Conservation (phyloP, 371 early-diverging fungal species). For the Fennellomyces sp. region DNA sequence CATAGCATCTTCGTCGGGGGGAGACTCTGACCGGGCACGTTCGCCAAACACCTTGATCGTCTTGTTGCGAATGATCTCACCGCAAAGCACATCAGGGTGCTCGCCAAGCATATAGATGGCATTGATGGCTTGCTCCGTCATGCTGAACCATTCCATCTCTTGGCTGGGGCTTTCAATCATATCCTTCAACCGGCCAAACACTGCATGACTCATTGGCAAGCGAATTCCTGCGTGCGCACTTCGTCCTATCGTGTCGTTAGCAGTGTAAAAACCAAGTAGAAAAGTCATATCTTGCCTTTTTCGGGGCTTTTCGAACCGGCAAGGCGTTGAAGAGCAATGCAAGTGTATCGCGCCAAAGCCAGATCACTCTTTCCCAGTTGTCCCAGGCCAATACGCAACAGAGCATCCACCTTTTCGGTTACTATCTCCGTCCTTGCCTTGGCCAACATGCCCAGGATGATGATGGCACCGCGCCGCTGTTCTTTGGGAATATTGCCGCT, state of each 20-base stretch:
- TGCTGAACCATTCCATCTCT: constrained; percentile 80
- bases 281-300: constrained; percentile 40
- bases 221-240: constrained; percentile 68
- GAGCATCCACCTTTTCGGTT: constrained; percentile 77
- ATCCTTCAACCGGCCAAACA: constrained; percentile 65
- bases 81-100: constrained; percentile 84
- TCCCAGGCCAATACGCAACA: constrained; percentile 89
- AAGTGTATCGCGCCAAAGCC: constrained; percentile 84
- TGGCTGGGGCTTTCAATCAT: constrained; percentile 65
- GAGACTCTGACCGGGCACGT: constrained; percentile 3
- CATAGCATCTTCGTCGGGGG: constrained; percentile 19
- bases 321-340: constrained; percentile 86
- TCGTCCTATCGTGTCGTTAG: constrained; percentile 19
- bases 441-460: constrained; percentile 91
- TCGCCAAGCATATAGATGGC: constrained; percentile 86
- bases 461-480: constrained; percentile 89
- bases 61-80: constrained; percentile 69
- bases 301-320: constrained; percentile 49
- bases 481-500: constrained; percentile 65
- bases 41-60: constrained; percentile 58
- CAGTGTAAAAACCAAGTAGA: background rate
- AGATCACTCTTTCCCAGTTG: constrained; percentile 78
- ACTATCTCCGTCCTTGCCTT: constrained; percentile 80
- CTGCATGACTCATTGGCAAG: constrained; percentile 71
- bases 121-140: constrained; percentile 92